Evolutionary conservation across 1,139 yeast species (phyloP), one percentile per base, ranked within the genome.

Genomic region (Citeromyces siamensis): DNA sequence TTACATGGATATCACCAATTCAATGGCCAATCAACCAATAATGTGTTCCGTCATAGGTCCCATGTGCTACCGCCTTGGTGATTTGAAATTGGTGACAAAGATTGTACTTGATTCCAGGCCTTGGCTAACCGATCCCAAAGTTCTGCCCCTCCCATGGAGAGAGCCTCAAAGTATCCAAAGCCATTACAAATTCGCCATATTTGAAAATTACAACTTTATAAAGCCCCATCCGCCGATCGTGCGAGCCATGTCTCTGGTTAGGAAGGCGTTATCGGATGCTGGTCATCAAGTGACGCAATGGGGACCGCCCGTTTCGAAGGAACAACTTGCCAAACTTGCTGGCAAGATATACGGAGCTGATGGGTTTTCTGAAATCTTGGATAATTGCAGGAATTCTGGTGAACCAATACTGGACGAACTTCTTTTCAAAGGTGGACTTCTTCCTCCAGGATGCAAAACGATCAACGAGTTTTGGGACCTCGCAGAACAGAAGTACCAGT

Each of bases 51-150:
- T 70, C 10, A 62, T 70, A 44, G 75, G 79, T 2, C 81, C 81
- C 19, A 59, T 73, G 63, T 62, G 75, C 22, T 53, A 77, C 43
- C 58, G 73, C 7, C 55, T 84, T 20, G 74, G 68, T 7, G 94
- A 83, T 51, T 56, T 84, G 44, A 71, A 72, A 21, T 70, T 68
- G 43, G 71, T 80, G 57, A 66, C 78, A 62, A 71, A 71, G 42
- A 44, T 58, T 10, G 61, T 74, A 40, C 59, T 78, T 34, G 64
- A 68, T 38, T 58, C 63, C 19, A 56, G 70, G 44, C 77, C 80
- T 9, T 75, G 83, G 82, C 54, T 55, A 17, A 42, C 51, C 6
- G 83, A 76, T 48, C 70, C 71, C 7, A 62, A 63, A 39, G 51
- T 62, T 22, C 46, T 66, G 10, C 64, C 67, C 21, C 43, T 69